A percentile compares a stretch with the other conserved stretches of the same genome.
phyloP scores from a whole-genome alignment of 1,284 basidiomycete species.

The Athelia psychrophila region DNA sequence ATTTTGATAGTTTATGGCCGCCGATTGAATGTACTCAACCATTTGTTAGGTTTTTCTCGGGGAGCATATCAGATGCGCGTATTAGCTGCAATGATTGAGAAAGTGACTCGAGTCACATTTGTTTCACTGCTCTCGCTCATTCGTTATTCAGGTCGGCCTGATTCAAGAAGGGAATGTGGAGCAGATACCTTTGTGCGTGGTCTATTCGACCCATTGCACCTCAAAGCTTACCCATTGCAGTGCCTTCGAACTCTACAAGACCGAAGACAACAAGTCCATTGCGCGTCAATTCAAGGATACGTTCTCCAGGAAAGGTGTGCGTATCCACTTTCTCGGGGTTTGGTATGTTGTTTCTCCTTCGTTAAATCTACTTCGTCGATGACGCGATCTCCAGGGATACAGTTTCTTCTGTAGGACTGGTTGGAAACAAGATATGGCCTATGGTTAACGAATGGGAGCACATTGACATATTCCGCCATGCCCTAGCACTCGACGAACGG shows the following conservation, averaged over 20 bases:
- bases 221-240: background rate
- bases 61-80: constrained; percentile 22
- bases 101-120: constrained; percentile 3
- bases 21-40: background rate
- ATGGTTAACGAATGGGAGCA: constrained; percentile 3
- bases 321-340: constrained; percentile 20
- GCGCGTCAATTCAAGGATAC: background rate
- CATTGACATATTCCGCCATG: background rate
- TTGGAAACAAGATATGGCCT: constrained; percentile 12
- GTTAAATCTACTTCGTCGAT: background rate
- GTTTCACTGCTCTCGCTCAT: background rate
- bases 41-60: constrained; percentile 19
- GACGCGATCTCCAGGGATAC: constrained; percentile 5
- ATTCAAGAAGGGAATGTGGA: constrained; percentile 17
- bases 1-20: background rate
- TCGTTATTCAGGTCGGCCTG: constrained; percentile 15
- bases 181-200: constrained; percentile 22
- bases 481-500: constrained; percentile 19
- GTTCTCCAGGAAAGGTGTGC: background rate
- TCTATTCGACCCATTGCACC: background rate
- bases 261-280: background rate
- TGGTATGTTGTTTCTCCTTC: constrained; percentile 11
- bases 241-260: background rate
- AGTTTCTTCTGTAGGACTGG: constrained; percentile 10
- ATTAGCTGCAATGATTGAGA: constrained; percentile 18